phyloP scores from a whole-genome alignment of 1,139 yeast species.

The Yamadazyma jaroonii region DNA sequence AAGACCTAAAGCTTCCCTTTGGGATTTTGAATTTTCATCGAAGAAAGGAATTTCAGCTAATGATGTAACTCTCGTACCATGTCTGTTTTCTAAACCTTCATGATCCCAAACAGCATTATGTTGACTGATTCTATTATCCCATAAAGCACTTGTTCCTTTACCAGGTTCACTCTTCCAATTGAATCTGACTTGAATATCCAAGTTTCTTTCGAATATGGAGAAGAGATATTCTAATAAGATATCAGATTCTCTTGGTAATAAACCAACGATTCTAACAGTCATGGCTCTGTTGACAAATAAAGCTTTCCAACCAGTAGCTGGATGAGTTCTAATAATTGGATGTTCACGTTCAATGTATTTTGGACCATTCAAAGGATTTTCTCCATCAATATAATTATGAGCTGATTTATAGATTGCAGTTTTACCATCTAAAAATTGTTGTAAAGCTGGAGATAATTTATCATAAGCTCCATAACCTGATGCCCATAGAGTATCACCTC shows the following conservation, averaged over 20 bases:
- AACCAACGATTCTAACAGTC: constrained; percentile 37
- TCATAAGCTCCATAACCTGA: constrained; percentile 40
- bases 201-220: constrained; percentile 30
- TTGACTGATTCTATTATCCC: constrained; percentile 57
- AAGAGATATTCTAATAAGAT: constrained; percentile 33
- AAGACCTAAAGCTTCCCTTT: constrained; percentile 52
- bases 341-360: constrained; percentile 36
- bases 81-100: constrained; percentile 49
- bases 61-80: constrained; percentile 58
- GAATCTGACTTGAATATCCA: constrained; percentile 51
- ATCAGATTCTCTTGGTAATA: constrained; percentile 31
- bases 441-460: constrained; percentile 35
- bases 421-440: constrained; percentile 36
- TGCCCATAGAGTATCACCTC: constrained; percentile 38
- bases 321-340: constrained; percentile 40
- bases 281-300: constrained; percentile 36
- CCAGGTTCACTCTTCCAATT: constrained; percentile 52
- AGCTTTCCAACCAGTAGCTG: constrained; percentile 43
- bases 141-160: constrained; percentile 52
- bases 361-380: constrained; percentile 33
- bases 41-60: constrained; percentile 55
- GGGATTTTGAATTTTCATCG: constrained; percentile 50
- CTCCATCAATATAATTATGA: constrained; percentile 31
- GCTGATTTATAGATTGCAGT: constrained; percentile 36
- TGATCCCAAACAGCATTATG: constrained; percentile 53